Conservation (phyloP, 345 rosid genomes). For the Adansonia digitata region DNA sequence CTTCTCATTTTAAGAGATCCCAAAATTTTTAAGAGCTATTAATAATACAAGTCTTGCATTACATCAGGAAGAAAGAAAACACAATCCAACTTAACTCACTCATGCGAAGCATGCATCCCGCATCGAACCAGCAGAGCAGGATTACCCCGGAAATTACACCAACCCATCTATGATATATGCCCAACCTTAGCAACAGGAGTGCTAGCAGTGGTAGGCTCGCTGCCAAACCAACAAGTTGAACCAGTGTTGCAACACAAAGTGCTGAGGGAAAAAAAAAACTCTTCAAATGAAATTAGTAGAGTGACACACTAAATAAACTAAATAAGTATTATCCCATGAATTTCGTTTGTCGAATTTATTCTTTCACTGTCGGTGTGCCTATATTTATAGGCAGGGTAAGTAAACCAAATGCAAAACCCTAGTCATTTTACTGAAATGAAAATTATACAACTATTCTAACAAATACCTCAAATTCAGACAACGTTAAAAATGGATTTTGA, state of each 20-base stretch:
- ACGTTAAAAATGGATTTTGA: not conserved
- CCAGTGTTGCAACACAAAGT: not conserved
- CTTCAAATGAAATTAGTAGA: no score
- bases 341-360: no score
- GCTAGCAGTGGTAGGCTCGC: conserved; percentile 56
- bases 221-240: conserved; percentile 22
- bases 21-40: not conserved
- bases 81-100: not conserved
- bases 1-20: not conserved
- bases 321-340: no score
- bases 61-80: not conserved
- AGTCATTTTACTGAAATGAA: not conserved
- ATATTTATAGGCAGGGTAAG: no score
- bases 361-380: no score
- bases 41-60: conserved; percentile 10
- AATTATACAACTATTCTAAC: not conserved
- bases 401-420: no score
- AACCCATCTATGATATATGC: not conserved
- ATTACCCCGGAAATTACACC: not conserved
- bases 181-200: conserved; percentile 40
- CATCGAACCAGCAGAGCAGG: not conserved
- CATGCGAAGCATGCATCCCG: no score
- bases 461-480: not conserved
- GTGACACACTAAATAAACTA: no score
- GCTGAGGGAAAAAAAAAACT: not conserved